Evolutionary conservation across 371 early-diverging fungal genomes (phyloP).

Genomic region (Syncephalastrum racemosum): DNA sequence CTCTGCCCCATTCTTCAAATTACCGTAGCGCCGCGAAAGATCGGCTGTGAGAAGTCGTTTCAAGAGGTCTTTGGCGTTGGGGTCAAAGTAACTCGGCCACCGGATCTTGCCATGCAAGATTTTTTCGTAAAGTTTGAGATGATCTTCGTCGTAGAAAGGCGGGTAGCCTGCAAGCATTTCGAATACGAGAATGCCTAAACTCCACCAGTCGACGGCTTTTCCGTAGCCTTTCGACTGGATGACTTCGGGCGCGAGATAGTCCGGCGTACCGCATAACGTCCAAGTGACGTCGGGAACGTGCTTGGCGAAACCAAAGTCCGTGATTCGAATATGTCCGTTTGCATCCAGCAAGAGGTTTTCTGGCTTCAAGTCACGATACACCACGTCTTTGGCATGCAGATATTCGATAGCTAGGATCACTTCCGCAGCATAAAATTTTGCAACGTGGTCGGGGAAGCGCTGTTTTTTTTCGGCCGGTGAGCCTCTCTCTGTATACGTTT

Average conservation of each 20-base stretch:
- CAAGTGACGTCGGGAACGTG: constrained; percentile 89
- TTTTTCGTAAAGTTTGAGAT: constrained; percentile 92
- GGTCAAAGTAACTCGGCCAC: constrained; percentile 94
- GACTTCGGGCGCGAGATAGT: constrained; percentile 97
- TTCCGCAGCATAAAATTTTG: constrained; percentile 79
- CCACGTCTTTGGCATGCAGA: constrained; percentile 84
- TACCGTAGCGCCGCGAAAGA: constrained; percentile 89
- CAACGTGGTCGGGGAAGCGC: constrained; percentile 89
- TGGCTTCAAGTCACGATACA: constrained; percentile 94
- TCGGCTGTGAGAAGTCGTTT: constrained; percentile 86
- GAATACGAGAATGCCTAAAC: constrained; percentile 90
- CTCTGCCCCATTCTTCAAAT: constrained; percentile 83
- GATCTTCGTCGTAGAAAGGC: constrained; percentile 97
- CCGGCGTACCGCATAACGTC: constrained; percentile 98
- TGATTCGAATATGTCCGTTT: constrained; percentile 95
- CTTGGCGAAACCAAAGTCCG: constrained; percentile 99
- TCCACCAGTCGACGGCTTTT: constrained; percentile 96
- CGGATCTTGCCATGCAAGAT: constrained; percentile 85
- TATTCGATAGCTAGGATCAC: constrained; percentile 80
- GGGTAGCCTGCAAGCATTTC: constrained; percentile 63
- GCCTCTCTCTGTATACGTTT: background rate
- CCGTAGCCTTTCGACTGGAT: constrained; percentile 95
- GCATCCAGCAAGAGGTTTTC: constrained; percentile 86
- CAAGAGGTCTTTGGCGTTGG: constrained; percentile 88
- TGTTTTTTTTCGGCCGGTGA: constrained; percentile 4